These are phyloP conservation scores for Areca catechu DNA, from an alignment of 176 grass and related monocot species.

Conservation along the genomic window DNA sequence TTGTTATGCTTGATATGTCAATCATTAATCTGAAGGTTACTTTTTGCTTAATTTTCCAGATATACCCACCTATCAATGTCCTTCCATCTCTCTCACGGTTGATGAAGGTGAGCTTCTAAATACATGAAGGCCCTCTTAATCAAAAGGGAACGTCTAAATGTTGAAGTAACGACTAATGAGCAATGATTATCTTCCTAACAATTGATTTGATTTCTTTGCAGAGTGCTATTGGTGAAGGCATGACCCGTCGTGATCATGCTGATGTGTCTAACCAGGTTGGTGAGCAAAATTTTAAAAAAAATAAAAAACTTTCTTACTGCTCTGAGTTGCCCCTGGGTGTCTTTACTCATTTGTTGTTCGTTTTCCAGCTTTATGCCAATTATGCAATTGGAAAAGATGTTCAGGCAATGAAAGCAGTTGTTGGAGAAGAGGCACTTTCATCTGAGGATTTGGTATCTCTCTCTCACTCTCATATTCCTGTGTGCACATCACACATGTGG, in stretches of 20 bases:
- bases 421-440: conserved; percentile 97
- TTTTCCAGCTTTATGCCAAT: conserved; percentile 87
- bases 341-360: conserved; percentile 10
- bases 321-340: not conserved
- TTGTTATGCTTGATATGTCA: too few relatives aligned
- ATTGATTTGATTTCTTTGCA: conserved; percentile 14
- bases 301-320: not conserved
- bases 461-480: not conserved
- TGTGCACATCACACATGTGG: not conserved
- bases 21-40: too few relatives aligned
- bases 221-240: conserved; percentile 99
- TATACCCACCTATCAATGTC: conserved; percentile 98
- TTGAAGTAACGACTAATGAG: too few relatives aligned
- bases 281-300: not conserved
- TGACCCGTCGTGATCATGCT: conserved; percentile 96
- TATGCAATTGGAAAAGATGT: conserved; percentile 99
- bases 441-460: conserved; percentile 83
- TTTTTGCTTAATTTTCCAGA: conserved; percentile 27
- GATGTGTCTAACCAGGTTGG: conserved; percentile 97
- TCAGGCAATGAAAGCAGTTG: conserved; percentile 99
- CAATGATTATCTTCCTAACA: too few relatives aligned
- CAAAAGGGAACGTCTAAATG: too few relatives aligned
- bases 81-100: conserved; percentile 91
- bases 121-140: too few relatives aligned
- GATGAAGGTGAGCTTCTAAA: conserved; percentile 68